phyloP scores from a whole-genome alignment of 495 filamentous ascomycete genomes.

The Penicillium canariense region DNA sequence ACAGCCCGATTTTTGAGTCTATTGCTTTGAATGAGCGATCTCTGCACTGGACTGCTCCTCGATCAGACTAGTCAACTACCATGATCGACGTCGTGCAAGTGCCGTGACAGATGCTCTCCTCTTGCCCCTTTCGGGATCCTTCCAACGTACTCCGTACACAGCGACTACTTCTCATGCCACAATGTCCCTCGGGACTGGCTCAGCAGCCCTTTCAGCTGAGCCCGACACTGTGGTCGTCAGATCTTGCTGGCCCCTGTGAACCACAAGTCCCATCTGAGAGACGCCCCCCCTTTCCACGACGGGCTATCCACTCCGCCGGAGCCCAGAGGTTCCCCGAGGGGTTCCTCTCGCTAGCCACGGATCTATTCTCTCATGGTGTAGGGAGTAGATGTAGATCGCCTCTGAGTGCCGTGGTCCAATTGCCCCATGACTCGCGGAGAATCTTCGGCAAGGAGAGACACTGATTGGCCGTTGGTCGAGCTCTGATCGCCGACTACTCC shows the following conservation, averaged over 20 bases:
- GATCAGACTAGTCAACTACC: not conserved
- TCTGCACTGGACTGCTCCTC: not conserved
- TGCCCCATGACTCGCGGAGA: not conserved
- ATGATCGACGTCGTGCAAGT: not conserved
- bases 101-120: not conserved
- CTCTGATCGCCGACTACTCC: not conserved
- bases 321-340: not conserved
- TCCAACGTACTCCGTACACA: not conserved
- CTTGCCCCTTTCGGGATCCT: not conserved
- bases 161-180: not conserved
- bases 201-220: not conserved
- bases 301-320: not conserved
- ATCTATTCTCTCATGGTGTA: not conserved
- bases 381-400: not conserved
- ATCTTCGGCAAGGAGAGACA: not conserved
- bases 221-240: not conserved
- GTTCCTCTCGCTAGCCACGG: not conserved
- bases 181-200: not conserved
- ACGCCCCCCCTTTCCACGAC: not conserved
- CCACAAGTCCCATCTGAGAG: not conserved
- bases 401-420: not conserved
- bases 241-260: not conserved
- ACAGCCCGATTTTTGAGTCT: constrained; percentile 8
- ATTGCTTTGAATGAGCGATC: constrained; percentile 8
- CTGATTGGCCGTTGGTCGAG: constrained; percentile 2